These are phyloP conservation scores for Gossypium davidsonii DNA, from an alignment of 441 rosid species.

Conservation along the genomic window DNA sequence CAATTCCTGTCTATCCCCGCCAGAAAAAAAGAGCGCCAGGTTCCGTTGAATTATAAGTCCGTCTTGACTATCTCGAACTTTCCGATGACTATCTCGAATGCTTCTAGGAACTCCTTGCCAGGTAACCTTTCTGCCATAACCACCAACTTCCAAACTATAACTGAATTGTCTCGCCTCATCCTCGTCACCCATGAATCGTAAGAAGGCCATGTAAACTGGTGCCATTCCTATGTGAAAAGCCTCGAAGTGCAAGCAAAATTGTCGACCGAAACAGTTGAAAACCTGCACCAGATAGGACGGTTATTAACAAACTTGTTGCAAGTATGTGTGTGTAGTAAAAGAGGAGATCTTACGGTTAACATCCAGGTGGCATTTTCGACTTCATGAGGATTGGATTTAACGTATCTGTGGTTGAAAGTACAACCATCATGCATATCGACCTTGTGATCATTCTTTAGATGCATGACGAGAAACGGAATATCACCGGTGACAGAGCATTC, in stretches of 20 bases:
- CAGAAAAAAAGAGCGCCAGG: conserved; percentile 71
- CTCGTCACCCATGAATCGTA: conserved; percentile 80
- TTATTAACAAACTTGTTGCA: neutral
- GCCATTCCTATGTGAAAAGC: conserved; percentile 71
- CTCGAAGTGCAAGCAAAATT: conserved; percentile 85
- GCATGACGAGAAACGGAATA: conserved; percentile 54
- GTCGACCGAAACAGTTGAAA: conserved; percentile 73
- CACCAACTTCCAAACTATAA: conserved; percentile 80
- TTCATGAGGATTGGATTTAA: conserved; percentile 68
- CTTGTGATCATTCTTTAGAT: conserved; percentile 77
- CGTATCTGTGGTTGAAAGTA: conserved; percentile 81
- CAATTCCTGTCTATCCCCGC: conserved; percentile 62
- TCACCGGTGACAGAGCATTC: conserved; percentile 75
- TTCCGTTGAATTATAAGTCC: conserved; percentile 72
- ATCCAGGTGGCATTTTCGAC: conserved; percentile 90
- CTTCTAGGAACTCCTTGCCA: conserved; percentile 90
- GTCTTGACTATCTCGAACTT: conserved; percentile 77
- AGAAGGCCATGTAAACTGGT: conserved; percentile 78
- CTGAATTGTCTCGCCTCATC: conserved; percentile 65
- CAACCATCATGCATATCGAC: conserved; percentile 86
- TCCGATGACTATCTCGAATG: conserved; percentile 70
- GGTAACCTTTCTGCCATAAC: conserved; percentile 53
- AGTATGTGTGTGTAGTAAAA: neutral
- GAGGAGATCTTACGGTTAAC: conserved; percentile 57
- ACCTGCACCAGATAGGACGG: conserved; percentile 36